Evolutionary conservation across 2,329 filamentous ascomycete genomes (phyloP), one percentile per base, ranked within the genome.

Genomic region (Sclerotinia spermophila): DNA sequence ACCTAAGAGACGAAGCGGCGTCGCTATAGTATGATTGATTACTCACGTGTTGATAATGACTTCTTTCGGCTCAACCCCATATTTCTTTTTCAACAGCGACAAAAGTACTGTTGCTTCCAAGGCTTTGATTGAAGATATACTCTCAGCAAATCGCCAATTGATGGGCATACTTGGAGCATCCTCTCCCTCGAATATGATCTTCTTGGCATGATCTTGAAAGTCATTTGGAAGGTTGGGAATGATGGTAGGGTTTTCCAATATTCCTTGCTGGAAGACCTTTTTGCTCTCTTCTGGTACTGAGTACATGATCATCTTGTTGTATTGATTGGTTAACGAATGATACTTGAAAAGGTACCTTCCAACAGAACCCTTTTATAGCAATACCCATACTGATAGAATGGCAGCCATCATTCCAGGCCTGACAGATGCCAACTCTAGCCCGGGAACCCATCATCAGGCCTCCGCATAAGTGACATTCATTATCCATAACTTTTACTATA

Each of bases 111-210:
- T 80, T 13, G 83, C 84, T 74, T 86, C 84, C 27, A 84, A 76
- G 1, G 79, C 84, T 74, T 86, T 86, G 40, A 86, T 73, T 1
- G 83, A 79, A 0, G 84, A 81, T 1, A 85, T 82, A 61, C 84
- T 85, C 75, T 87, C 86, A 3, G 85, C 84, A 66, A 86, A 85
- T 3, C 85, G 81, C 85, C 86, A 87, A 67, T 85, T 86, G 76
- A 87, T 84, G 0, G 85, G 84, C 15, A 87, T 81, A 59, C 79
- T 83, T 0, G 85, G 85, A 40, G 77, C 76, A 35, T 79, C 74
- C 24, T 75, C 79, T 5, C 85, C 85, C 35, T 81, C 80, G 70
- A 85, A 86, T 0, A 74, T 77, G 56, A 84, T 65, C n/a, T 53
- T 40, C 33, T 21, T 40, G 21, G 51, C 68, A 66, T 64, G 62